phyloP scores from a whole-genome alignment of 169 alveolate genomes.

The Eimeria mitis region DNA sequence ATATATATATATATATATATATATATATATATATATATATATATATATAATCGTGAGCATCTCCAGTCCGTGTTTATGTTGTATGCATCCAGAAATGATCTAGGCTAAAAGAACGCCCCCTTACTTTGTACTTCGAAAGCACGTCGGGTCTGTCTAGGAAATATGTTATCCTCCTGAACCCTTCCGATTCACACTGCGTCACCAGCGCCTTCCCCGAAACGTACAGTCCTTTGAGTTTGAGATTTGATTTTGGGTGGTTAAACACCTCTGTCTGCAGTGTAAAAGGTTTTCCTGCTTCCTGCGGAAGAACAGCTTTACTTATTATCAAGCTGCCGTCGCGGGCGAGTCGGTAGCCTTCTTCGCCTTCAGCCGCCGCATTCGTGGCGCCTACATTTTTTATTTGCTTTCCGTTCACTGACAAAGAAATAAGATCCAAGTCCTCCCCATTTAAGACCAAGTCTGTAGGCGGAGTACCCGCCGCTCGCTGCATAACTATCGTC shows the following conservation, averaged over 20 bases:
- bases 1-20: too few species aligned
- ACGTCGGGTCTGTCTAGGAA: constrained; percentile 96
- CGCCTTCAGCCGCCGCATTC: constrained; percentile 73
- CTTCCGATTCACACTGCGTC: constrained; percentile 97
- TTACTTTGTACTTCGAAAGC: constrained; percentile 89
- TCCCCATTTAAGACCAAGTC: constrained; percentile 93
- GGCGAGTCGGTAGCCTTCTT: constrained; percentile 79
- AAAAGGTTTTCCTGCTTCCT: constrained; percentile 81
- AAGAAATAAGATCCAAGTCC: constrained; percentile 89
- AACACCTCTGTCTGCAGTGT: constrained; percentile 85
- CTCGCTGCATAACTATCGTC: constrained; percentile 35
- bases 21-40: too few species aligned
- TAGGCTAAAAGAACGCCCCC: background rate
- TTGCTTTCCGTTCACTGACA: constrained; percentile 87
- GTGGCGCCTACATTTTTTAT: constrained; percentile 87
- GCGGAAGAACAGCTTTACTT: constrained; percentile 75
- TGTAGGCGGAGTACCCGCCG: constrained; percentile 85
- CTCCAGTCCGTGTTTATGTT: background rate
- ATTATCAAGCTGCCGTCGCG: constrained; percentile 83
- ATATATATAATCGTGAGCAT: background rate
- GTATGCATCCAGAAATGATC: background rate
- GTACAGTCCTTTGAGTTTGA: constrained; percentile 87
- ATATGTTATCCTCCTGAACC: constrained; percentile 94
- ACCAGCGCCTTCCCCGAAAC: constrained; percentile 91
- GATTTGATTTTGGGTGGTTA: constrained; percentile 83